phyloP scores from a whole-genome alignment of 2,329 filamentous ascomycete species.

The Aspergillus clavatus region DNA sequence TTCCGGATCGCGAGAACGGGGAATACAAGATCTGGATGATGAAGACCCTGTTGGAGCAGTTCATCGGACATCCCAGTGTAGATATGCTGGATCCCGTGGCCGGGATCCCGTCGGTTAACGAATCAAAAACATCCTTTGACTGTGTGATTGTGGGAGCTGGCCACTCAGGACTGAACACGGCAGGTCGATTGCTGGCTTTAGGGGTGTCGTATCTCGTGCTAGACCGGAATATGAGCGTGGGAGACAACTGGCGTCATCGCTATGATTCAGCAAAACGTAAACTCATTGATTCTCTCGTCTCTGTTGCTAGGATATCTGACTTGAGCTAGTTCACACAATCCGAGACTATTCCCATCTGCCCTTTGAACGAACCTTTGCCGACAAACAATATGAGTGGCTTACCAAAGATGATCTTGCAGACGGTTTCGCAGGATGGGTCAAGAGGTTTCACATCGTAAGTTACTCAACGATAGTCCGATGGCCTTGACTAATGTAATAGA shows the following conservation, averaged over 20 bases:
- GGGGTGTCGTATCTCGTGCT: slow-evolving; percentile 42
- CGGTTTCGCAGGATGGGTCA: neutral
- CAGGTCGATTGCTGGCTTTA: slow-evolving; percentile 43
- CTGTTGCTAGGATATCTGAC: no score
- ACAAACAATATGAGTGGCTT: neutral
- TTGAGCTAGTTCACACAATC: slow-evolving; percentile 19
- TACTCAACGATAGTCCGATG: neutral
- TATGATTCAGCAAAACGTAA: slow-evolving; percentile 42
- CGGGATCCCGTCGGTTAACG: neutral
- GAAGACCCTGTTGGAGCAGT: neutral
- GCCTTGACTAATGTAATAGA: neutral
- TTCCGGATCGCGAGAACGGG: neutral
- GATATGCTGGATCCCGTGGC: neutral
- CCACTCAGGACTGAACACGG: slow-evolving; percentile 42
- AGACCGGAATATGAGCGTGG: slow-evolving; percentile 40
- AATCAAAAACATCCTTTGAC: neutral
- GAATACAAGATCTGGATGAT: neutral
- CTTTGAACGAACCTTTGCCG: neutral
- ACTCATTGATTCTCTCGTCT: no score
- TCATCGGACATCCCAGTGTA: neutral
- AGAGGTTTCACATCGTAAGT: neutral
- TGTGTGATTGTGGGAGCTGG: slow-evolving; percentile 38
- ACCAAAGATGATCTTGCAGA: neutral
- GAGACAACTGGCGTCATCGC: slow-evolving; percentile 45
- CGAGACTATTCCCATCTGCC: neutral